Conservation (phyloP, 2,329 filamentous ascomycete species). For the Botrytis tulipae region DNA sequence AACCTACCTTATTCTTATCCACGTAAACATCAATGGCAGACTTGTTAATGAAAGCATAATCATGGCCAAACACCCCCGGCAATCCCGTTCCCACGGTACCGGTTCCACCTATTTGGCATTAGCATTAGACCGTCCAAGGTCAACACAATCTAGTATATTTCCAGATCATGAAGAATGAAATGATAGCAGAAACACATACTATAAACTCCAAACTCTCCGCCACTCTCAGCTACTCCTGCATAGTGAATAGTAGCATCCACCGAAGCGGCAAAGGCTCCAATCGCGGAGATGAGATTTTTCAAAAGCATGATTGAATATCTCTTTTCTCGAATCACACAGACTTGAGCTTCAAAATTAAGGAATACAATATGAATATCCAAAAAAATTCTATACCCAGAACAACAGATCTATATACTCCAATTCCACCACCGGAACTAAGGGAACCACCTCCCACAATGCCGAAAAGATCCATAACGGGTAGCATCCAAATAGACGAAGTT, state of each 20-base stretch:
- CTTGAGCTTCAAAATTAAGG: not conserved
- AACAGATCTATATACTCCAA: not conserved
- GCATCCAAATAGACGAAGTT: not conserved
- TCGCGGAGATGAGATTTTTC: not conserved
- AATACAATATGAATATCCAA: not conserved
- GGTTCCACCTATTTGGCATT: conserved; percentile 27
- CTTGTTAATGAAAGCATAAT: conserved; percentile 51
- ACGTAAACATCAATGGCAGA: conserved; percentile 47
- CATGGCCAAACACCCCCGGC: conserved; percentile 49
- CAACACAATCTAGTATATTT: not conserved
- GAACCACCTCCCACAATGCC: not conserved
- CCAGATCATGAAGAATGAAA: not conserved
- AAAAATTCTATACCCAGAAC: not conserved
- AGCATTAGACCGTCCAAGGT: not conserved
- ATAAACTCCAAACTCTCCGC: conserved; percentile 49
- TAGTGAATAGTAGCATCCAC: conserved; percentile 46
- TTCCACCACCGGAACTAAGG: not conserved
- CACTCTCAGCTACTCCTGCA: conserved; percentile 48
- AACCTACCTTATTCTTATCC: conserved; percentile 44
- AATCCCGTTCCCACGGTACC: conserved; percentile 44
- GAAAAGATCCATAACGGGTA: not conserved
- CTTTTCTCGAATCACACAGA: not conserved
- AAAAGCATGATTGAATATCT: not conserved
- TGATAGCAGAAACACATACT: conserved; percentile 30
- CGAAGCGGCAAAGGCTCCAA: conserved; percentile 8